Conservation (phyloP, 139 green algal genomes). For the Tetraselmis chui region DNA sequence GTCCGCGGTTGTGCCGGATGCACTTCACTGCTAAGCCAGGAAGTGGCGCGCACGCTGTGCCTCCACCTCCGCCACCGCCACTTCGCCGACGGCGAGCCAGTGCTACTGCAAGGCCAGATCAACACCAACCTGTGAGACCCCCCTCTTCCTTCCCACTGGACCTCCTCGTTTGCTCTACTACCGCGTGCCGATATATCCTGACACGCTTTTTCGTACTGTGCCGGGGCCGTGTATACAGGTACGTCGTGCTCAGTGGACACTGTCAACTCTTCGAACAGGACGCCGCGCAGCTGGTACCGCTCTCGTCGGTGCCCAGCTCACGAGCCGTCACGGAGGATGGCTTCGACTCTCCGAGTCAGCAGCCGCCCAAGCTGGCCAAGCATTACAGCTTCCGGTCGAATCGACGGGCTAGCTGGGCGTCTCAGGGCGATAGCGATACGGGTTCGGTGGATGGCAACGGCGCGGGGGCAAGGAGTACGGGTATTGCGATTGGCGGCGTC, state of each 20-base stretch:
- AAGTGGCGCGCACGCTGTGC: background rate
- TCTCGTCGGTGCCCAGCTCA: background rate
- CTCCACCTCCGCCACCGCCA: background rate
- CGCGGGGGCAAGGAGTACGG: no score
- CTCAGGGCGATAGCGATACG: background rate
- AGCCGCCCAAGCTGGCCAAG: background rate
- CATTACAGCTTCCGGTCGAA: background rate
- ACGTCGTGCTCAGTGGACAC: background rate
- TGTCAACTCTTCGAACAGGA: background rate
- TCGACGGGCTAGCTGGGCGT: background rate
- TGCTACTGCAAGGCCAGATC: background rate
- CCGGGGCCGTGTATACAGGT: background rate
- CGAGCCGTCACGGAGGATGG: background rate
- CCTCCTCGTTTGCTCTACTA: no score
- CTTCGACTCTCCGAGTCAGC: background rate
- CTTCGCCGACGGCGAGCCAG: background rate
- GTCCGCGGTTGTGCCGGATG: background rate
- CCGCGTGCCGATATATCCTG: no score
- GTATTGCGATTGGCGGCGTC: no score
- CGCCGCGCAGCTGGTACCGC: background rate
- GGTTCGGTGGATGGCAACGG: background rate
- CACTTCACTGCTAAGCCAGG: background rate
- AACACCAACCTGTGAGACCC: background rate
- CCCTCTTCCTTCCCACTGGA: background rate
- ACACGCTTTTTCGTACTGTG: no score